Evolutionary conservation across 1,284 basidiomycete species (phyloP), one percentile per base, ranked within the genome.

Genomic region (Boletus hoseneyae): DNA sequence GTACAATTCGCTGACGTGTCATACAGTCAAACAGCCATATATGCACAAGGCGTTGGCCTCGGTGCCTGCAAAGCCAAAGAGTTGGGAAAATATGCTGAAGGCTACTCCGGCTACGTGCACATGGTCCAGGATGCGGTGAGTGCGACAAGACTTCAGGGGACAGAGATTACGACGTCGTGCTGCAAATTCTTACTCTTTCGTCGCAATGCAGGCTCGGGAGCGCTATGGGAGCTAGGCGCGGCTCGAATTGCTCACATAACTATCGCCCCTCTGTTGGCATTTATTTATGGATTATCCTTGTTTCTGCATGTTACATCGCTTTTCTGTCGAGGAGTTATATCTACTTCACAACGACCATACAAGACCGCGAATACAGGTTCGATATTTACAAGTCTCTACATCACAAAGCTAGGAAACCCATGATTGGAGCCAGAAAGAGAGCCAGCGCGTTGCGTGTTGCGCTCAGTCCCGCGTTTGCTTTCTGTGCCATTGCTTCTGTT

Each of bases 11-110:
- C 49, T 63, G 50, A 60, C 19, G 42, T 27, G 40, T 44, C 37
- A 15, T 47, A 6, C 48, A 90, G 87, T 25, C 76, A 85, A 70
- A 87, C 93, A 9, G 83, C 90, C 27, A 82, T 95, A 48, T 96
- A 93, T 67, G 85, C 89, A 4, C 80, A 86, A 58, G 87, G 93
- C 9, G 92, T 83, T 19, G 93, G 93, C 1, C 72, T 97, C 7
- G 93, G 93, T 16, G 90, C 93, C 0, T 84, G 85, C 58, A 95
- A 93, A 72, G 90, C 85, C 51, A 88, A 85, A 61, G 90, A 93
- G 52, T 73, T 93, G 41, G 82, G 83, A 41, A 89, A 86, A 69
- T 85, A 84, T 61, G 73, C 80, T 8, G 87, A 85, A 50, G 82
- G 82, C 16, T 83, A 85, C 59, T 67, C 79, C 37, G 85, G 83